Base-by-base conservation (phyloP, 2,329 filamentous ascomycete species). In the Penicillium hordei region DNA sequence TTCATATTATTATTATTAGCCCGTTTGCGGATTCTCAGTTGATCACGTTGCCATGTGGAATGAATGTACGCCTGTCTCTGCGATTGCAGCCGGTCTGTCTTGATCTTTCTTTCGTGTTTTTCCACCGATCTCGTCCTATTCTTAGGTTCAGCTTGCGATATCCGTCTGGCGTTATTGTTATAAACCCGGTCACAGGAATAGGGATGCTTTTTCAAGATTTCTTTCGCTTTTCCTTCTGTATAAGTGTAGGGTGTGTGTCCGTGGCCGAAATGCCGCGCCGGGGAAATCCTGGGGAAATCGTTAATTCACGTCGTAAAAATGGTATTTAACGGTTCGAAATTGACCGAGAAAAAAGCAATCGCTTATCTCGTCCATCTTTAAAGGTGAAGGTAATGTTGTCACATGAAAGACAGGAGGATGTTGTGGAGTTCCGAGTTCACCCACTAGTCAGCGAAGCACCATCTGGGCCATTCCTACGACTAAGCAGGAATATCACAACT, bases 1-100 rank as follows among this genome's bases (percentile, higher is more conserved):
- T 50, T 56, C 49, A 31, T 55, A 49, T 52, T 46, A 45, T 52
- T 55, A 49, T 52, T 46, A 45, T 52, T 52, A 52, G 29, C 31
- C 40, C 31, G 17, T 42, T 49, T 49, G 39, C 42, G 36, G 48
- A 33, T 57, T 48, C 31, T 48, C 48, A 51, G 55, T 51, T 48
- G 57, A 52, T 63, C 51, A 60, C 55, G 62, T 65, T 60, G 61
- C 57, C 59, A 69, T 63, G 66, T 62, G 61, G 49, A 62, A 65
- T 58, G 63, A 64, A 61, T 63, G 60, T 62, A 65, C 55, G 60
- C 60, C 45, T 58, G 59, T 46, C 55, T 52, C 38, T 57, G 57
- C 58, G 34, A 50, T 60, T 62, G 44, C 52, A 62, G 55, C 55
- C 44, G 56, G 59, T 56, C 49, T 57, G 43, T 60, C 36, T 58